These are phyloP conservation scores for Fusarium begoniae DNA, from an alignment of 2,329 filamentous ascomycete genomes.

Conservation along the genomic window DNA sequence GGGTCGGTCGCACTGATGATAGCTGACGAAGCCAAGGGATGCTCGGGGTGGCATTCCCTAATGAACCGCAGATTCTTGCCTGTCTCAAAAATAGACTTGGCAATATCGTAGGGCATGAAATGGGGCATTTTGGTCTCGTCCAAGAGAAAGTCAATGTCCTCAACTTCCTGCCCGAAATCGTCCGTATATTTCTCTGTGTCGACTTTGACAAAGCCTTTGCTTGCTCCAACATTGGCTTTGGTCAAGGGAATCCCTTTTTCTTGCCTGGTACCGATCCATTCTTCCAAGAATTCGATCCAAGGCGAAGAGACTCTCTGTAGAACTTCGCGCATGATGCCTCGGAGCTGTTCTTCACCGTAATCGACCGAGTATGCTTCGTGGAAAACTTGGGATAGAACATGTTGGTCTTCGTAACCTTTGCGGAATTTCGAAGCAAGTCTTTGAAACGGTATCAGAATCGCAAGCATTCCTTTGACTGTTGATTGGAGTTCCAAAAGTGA, in stretches of 20 bases:
- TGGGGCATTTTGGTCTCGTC: slow-evolving; percentile 72
- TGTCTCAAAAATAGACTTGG: slow-evolving; percentile 78
- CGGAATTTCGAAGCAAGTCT: slow-evolving; percentile 59
- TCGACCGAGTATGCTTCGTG: slow-evolving; percentile 70
- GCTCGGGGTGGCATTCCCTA: slow-evolving; percentile 73
- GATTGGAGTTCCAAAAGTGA: slow-evolving; percentile 65
- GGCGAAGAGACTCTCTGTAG: slow-evolving; percentile 69
- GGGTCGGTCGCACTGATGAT: slow-evolving; percentile 58
- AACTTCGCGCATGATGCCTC: slow-evolving; percentile 72
- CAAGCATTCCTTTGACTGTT: slow-evolving; percentile 56
- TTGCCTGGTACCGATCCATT: slow-evolving; percentile 77
- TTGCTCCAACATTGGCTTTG: slow-evolving; percentile 55
- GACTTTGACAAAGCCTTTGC: slow-evolving; percentile 69
- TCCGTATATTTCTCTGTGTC: slow-evolving; percentile 64
- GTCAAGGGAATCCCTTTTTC: slow-evolving; percentile 65
- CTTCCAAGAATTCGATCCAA: slow-evolving; percentile 73
- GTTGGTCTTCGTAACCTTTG: slow-evolving; percentile 62
- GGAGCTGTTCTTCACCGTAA: slow-evolving; percentile 68
- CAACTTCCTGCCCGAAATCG: slow-evolving; percentile 66
- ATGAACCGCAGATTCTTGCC: slow-evolving; percentile 80
- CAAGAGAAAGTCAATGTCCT: slow-evolving; percentile 69
- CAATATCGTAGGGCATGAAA: slow-evolving; percentile 77
- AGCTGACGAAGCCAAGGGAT: slow-evolving; percentile 69
- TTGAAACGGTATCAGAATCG: slow-evolving; percentile 62
- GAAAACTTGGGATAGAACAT: slow-evolving; percentile 69